Evolutionary conservation across 768 basidiomycete species (phyloP), one percentile per base, ranked within the genome.

Genomic region (Dendrothele bispora): DNA sequence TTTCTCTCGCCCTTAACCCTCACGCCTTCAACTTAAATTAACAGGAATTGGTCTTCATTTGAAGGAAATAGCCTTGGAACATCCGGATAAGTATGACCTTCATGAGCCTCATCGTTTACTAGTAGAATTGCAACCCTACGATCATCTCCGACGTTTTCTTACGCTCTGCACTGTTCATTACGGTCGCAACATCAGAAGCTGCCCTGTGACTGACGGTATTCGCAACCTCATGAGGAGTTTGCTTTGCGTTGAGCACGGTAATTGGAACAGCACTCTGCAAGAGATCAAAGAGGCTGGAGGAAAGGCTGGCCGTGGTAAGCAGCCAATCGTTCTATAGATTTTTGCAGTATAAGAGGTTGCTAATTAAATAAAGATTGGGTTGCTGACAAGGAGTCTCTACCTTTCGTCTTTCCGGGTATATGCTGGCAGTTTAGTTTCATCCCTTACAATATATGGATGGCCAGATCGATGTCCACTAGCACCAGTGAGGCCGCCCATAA

Each of bases 401-500:
- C 57, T 15, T 68, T 66, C 45, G 61, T 55, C 0, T 55, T 64
- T 21, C 28, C 54, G 3, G 65, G 41, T 1, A 50, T 68, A 15
- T 68, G 65, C 46, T 68, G 65, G 65, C 56, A 56, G 32, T 55
- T 52, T 18, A 63, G 62, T 34, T 54, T 45, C n/a, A 64, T 66
- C 12, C 61, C 61, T 0, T 17, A 29, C 8, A 21, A 27, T 3
- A 51, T 68, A 1, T 68, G 65, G 66, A 37, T 52, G 17, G 55
- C 50, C 4, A 60, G 59, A 0, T 46, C 62, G 12, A 20, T 32
- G 0, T 62, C 52, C 7, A 65, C 49, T 6, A 68, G 66, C 34
- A 15, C 64, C 0, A 55, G 61, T 35, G 63, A 68, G 21, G 39
- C 37, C n/a, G 39, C 55, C 1, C 64, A 67, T 46, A 41, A 52